phyloP scores from a whole-genome alignment of 208 protist species.

The Crithidia acanthocephali region DNA sequence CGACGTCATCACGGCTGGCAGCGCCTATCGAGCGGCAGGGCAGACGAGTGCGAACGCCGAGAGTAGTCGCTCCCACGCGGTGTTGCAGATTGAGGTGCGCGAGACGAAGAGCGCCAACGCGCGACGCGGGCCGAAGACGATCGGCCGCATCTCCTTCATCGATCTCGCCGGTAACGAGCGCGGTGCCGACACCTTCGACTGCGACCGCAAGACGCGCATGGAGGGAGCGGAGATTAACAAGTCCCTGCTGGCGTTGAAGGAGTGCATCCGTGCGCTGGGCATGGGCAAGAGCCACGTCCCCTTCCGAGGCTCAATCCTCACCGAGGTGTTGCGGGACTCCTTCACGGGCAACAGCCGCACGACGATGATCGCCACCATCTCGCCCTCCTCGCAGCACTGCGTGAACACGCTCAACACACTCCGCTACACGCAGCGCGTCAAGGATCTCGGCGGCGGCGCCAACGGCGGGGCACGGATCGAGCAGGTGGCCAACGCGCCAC shows the following conservation, averaged over 20 bases:
- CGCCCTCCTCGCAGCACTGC: slow-evolving; percentile 84
- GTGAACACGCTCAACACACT: slow-evolving; percentile 99
- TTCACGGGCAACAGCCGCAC: slow-evolving; percentile 98
- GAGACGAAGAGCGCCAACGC: slow-evolving; percentile 32
- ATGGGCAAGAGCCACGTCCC: slow-evolving; percentile 96
- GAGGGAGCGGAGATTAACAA: slow-evolving; percentile 99
- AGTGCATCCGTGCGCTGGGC: slow-evolving; percentile 98
- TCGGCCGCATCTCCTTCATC: slow-evolving; percentile 98
- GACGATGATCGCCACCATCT: slow-evolving; percentile 97
- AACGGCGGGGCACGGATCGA: slow-evolving; percentile 52
- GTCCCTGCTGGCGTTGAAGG: slow-evolving; percentile 98
- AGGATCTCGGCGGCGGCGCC: slow-evolving; percentile 82
- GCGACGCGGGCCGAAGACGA: slow-evolving; percentile 52
- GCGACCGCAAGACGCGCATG: slow-evolving; percentile 95
- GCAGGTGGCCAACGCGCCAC: slow-evolving; percentile 41
- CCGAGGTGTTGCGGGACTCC: slow-evolving; percentile 96
- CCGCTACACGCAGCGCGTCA: slow-evolving; percentile 97
- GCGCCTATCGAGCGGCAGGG: slow-evolving; percentile 83
- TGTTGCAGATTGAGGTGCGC: slow-evolving; percentile 89
- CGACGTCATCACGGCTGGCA: slow-evolving; percentile 92
- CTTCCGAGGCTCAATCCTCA: slow-evolving; percentile 98
- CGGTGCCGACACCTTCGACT: slow-evolving; percentile 95
- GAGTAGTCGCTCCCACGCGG: slow-evolving; percentile 93
- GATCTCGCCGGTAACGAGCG: slow-evolving; percentile 99
- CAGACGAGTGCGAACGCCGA: slow-evolving; percentile 93